Evolutionary conservation across 768 basidiomycete genomes (phyloP).

Genomic region (Leucocoprinus sp.): DNA sequence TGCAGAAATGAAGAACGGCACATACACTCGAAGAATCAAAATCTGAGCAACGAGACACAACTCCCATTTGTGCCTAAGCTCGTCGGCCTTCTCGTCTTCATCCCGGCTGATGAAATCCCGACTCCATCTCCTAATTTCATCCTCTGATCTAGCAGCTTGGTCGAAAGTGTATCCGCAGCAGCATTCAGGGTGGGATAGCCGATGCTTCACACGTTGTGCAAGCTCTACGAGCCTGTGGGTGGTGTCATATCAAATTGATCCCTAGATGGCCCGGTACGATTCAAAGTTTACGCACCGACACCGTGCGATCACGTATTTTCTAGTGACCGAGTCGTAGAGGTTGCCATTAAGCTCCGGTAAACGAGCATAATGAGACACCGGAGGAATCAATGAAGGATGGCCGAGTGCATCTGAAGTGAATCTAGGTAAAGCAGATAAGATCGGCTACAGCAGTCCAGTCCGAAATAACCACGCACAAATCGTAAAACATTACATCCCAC

Average conservation of each 20-base stretch:
- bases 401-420: conserved; percentile 64
- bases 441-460: conserved; percentile 3
- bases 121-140: conserved; percentile 44
- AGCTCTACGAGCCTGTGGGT: conserved; percentile 48
- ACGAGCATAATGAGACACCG: conserved; percentile 45
- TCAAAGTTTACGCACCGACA: conserved; percentile 14
- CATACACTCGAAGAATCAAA: conserved; percentile 53
- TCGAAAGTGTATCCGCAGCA: conserved; percentile 49
- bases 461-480: conserved; percentile 46
- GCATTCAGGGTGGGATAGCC: conserved; percentile 31
- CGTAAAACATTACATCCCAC: conserved; percentile 78
- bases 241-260: background rate
- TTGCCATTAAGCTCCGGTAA: conserved; percentile 40
- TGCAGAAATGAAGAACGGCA: conserved; percentile 45
- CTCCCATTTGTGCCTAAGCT: conserved; percentile 23
- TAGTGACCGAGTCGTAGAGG: conserved; percentile 6
- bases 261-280: background rate
- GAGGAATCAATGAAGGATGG: conserved; percentile 50
- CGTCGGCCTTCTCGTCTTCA: conserved; percentile 28
- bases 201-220: conserved; percentile 52
- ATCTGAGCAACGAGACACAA: conserved; percentile 52
- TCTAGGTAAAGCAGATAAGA: conserved; percentile 27
- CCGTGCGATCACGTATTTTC: conserved; percentile 10
- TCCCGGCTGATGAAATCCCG: conserved; percentile 42
- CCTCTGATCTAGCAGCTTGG: conserved; percentile 50